Evolutionary conservation across 148 eudicot species (phyloP), one percentile per base, ranked within the genome.

Genomic region (Rhododendron molle): DNA sequence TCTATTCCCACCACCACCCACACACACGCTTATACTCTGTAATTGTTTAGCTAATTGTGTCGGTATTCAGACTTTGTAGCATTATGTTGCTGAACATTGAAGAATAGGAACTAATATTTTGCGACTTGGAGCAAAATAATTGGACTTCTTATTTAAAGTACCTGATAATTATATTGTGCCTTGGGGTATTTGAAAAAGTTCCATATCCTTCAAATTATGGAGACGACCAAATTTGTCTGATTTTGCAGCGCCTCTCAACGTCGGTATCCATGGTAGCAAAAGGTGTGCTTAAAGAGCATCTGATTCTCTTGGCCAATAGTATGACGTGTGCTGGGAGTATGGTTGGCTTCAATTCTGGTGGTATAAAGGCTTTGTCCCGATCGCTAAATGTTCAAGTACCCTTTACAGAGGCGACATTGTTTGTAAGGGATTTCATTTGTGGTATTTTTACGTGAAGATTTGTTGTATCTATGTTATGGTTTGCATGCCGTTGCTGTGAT

Each of bases 251-350:
- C 84, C 95, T 96, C 34, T 95, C 99, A 18, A 92, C 97, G 50
- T 97, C 99, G 11, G 99, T 97, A 65, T 91, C 98, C 21, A 91
- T 88, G 94, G 99, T 97, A 65, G 90, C 98, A 47, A 97, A 91
- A 91, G 99, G 99, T 76, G 92, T 97, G 56, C 92, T 97, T 40
- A 97, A 95, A 82, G 99, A 97, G 85, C 99, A 97, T 90, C 90
- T 97, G n/a, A 89, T 95, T 54, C 88, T 97, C 50, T 72, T 97
- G 88, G 99, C 95, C 15, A 97, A 95, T 85, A 97, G 98, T 91
- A 97, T 97, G 99, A 95, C 99, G 4, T 93, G 93, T 86, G 88
- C 98, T 62, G 99, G 99, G 21, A 93, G 88, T 81, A 76, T 97
- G 84, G 88, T 97, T 89, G 99, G 99, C 15, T 97, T 97, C 85